A percentile compares a stretch with the other conserved stretches of the same genome.
phyloP scores from a whole-genome alignment of 331 rosid species.

The Quercus lobata region DNA sequence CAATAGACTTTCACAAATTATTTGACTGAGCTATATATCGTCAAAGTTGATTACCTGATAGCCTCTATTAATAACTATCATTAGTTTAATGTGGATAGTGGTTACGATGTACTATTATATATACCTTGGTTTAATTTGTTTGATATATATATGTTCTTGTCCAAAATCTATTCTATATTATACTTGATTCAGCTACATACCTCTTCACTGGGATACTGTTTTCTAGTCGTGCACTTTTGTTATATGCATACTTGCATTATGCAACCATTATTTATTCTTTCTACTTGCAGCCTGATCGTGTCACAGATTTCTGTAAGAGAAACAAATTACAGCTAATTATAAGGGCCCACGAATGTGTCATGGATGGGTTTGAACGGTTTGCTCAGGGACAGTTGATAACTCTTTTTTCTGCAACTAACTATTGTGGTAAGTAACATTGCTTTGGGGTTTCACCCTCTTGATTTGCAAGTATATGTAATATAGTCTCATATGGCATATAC shows the following conservation, averaged over 20 bases:
- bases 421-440: conserved; percentile 69
- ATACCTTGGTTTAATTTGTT: background rate
- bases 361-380: conserved; percentile 99
- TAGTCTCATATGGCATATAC: conserved; percentile 22
- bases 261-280: conserved; percentile 21
- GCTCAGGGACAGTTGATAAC: conserved; percentile 99
- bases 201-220: background rate
- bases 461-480: background rate
- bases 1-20: no score
- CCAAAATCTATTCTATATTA: background rate
- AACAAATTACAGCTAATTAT: conserved; percentile 93
- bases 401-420: conserved; percentile 95
- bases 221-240: background rate
- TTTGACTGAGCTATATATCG: background rate
- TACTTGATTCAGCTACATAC: background rate
- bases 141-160: background rate
- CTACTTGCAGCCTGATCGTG: conserved; percentile 92
- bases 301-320: conserved; percentile 90
- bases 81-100: background rate
- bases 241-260: background rate
- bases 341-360: conserved; percentile 98
- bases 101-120: background rate
- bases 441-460: background rate
- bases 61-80: background rate
- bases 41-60: background rate